A percentile compares a stretch with the other conserved stretches of the same genome.
phyloP scores from a whole-genome alignment of 192 early-diverging fungal species.

The Backusella psychrophila region DNA sequence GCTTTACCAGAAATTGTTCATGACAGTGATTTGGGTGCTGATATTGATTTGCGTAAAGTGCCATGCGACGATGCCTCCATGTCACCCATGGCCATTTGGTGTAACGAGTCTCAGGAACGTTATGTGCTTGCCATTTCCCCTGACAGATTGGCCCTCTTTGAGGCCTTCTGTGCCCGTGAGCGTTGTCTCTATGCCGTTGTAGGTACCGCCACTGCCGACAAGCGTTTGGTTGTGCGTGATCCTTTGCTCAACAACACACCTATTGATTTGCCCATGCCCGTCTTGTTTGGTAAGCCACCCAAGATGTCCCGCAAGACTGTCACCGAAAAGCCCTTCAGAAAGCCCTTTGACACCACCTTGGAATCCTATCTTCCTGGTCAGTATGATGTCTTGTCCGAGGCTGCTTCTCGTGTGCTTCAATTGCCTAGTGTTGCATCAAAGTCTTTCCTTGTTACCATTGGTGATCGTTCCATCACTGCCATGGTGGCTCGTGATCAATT shows the following conservation, averaged over 20 bases:
- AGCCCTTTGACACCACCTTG: conserved; percentile 59
- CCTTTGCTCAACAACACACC: conserved; percentile 54
- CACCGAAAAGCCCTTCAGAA: conserved; percentile 48
- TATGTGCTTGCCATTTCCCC: conserved; percentile 92
- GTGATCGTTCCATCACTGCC: conserved; percentile 94
- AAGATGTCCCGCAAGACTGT: conserved; percentile 83
- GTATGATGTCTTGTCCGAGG: conserved; percentile 52
- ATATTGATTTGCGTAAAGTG: conserved; percentile 88
- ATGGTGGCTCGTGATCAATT: conserved; percentile 95
- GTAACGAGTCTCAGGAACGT: conserved; percentile 99
- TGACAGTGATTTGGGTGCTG: conserved; percentile 88
- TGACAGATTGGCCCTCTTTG: conserved; percentile 66
- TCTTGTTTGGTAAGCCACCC: conserved; percentile 96
- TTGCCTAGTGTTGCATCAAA: conserved; percentile 93
- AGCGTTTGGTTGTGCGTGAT: conserved; percentile 80
- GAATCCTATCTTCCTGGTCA: conserved; percentile 57
- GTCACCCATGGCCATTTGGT: conserved; percentile 99
- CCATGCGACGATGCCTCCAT: conserved; percentile 88
- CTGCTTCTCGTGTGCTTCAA: conserved; percentile 72
- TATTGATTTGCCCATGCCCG: conserved; percentile 95
- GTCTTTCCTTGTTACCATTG: conserved; percentile 96
- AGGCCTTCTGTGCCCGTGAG: conserved; percentile 82
- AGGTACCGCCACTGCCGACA: conserved; percentile 83
- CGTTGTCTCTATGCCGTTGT: conserved; percentile 90
- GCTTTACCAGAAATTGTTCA: conserved; percentile 98